These are phyloP conservation scores for Fragilariopsis cylindrus DNA, from an alignment of 108 stramenopile species.

Conservation along the genomic window DNA sequence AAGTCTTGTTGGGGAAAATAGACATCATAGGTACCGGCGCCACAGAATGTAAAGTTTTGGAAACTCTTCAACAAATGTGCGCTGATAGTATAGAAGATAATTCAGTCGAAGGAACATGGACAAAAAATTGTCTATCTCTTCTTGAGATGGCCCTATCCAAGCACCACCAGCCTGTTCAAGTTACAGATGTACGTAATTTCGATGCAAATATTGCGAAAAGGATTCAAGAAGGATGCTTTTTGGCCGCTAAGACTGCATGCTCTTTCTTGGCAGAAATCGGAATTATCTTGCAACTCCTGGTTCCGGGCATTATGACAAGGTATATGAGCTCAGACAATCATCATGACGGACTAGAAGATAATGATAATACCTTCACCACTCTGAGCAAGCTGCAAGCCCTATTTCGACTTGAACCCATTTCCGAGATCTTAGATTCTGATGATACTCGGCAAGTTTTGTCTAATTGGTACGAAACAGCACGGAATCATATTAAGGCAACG, in stretches of 20 bases:
- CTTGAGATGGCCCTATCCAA: constrained; percentile 34
- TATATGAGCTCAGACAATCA: constrained; percentile 8
- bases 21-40: constrained; percentile 26
- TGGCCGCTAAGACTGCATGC: constrained; percentile 57
- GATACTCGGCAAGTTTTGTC: constrained; percentile 48
- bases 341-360: constrained; percentile 4
- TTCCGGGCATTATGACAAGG: constrained; percentile 44
- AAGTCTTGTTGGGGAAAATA: constrained; percentile 65
- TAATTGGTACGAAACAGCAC: constrained; percentile 48
- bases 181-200: constrained; percentile 17
- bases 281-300: constrained; percentile 62
- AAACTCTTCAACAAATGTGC: constrained; percentile 20
- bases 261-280: constrained; percentile 58
- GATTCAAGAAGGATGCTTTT: constrained; percentile 49
- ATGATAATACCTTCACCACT: constrained; percentile 15
- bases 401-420: constrained; percentile 52
- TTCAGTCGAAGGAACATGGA: constrained; percentile 22
- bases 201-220: constrained; percentile 26
- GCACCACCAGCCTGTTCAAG: background rate
- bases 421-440: constrained; percentile 49
- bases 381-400: constrained; percentile 34
- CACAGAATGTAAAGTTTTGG: constrained; percentile 24
- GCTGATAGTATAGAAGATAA: background rate
- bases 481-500: constrained; percentile 27
- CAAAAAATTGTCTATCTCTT: constrained; percentile 21